These are phyloP conservation scores for Candida ponderosae DNA, from an alignment of 805 yeast species.

Conservation along the genomic window DNA sequence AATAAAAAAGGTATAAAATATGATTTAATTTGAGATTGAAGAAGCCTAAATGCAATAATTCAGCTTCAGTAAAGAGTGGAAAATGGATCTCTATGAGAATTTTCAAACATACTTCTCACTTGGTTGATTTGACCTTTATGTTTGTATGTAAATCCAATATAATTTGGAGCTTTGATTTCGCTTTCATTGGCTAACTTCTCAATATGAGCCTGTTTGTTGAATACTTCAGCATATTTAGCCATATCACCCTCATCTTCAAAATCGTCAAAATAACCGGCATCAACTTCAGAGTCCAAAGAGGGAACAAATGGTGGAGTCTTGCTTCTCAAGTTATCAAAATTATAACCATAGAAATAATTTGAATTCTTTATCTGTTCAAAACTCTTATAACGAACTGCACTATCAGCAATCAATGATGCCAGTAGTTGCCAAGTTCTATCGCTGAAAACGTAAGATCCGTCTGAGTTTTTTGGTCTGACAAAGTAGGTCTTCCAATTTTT, in stretches of 20 bases:
- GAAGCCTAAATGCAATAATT: too few species aligned
- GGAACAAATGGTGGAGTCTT: slow-evolving; percentile 94
- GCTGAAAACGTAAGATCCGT: slow-evolving; percentile 86
- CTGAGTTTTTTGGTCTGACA: slow-evolving; percentile 84
- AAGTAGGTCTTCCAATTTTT: slow-evolving; percentile 88
- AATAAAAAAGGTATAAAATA: too few species aligned
- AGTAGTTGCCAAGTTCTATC: slow-evolving; percentile 95
- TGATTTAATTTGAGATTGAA: too few species aligned
- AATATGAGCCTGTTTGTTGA: slow-evolving; percentile 82
- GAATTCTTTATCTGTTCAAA: slow-evolving; percentile 76
- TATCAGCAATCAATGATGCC: slow-evolving; percentile 71
- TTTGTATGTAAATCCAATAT: slow-evolving; percentile 93
- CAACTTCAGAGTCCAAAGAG: slow-evolving; percentile 92
- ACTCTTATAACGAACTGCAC: slow-evolving; percentile 63
- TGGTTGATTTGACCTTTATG: slow-evolving; percentile 42
- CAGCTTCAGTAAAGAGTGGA: slow-evolving; percentile 16
- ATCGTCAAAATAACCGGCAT: slow-evolving; percentile 98
- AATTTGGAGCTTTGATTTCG: slow-evolving; percentile 53
- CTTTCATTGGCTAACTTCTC: slow-evolving; percentile 70
- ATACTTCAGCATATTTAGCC: slow-evolving; percentile 96
- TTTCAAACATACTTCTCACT: slow-evolving; percentile 19
- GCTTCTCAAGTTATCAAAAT: slow-evolving; percentile 63
- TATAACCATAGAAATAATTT: slow-evolving; percentile 78
- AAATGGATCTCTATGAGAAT: slow-evolving; percentile 16
- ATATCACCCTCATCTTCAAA: slow-evolving; percentile 93